phyloP scores from a whole-genome alignment of 2,329 filamentous ascomycete genomes.

The Penicillium sclerotigenum region DNA sequence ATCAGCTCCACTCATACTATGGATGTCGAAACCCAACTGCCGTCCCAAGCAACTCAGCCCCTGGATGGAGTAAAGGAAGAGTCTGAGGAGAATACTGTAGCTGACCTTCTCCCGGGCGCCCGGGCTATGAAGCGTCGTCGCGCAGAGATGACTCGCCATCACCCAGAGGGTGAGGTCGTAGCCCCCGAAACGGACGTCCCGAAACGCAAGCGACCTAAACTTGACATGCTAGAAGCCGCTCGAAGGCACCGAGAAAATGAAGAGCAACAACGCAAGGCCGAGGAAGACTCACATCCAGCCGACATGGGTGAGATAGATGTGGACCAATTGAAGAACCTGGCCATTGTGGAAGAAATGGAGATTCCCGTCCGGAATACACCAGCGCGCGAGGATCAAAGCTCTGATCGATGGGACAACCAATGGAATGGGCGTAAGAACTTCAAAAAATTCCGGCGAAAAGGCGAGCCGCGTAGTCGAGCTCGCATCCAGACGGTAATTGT shows the following conservation, averaged over 20 bases:
- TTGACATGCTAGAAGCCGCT: slow-evolving; percentile 67
- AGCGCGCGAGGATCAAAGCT: slow-evolving; percentile 38
- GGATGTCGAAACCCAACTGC: slow-evolving; percentile 17
- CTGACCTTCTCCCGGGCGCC: slow-evolving; percentile 71
- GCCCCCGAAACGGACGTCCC: slow-evolving; percentile 29
- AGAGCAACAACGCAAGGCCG: slow-evolving; percentile 33
- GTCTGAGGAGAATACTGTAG: slow-evolving; percentile 58
- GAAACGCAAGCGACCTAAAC: slow-evolving; percentile 55
- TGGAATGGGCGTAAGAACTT: slow-evolving; percentile 98
- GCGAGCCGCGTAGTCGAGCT: slow-evolving; percentile 38
- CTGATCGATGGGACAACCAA: slow-evolving; percentile 73
- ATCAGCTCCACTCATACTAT: slow-evolving; percentile 17
- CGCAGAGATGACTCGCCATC: slow-evolving; percentile 57
- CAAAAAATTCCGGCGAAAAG: slow-evolving; percentile 67
- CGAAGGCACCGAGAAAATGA: slow-evolving; percentile 57
- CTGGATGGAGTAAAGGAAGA: slow-evolving; percentile 28
- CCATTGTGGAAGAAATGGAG: slow-evolving; percentile 73
- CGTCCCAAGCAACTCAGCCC: slow-evolving; percentile 29
- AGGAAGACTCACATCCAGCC: slow-evolving; percentile 57
- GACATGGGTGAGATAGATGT: slow-evolving; percentile 64
- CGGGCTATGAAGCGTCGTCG: slow-evolving; percentile 76
- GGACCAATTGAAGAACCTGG: slow-evolving; percentile 67
- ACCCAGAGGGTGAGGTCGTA: slow-evolving; percentile 29
- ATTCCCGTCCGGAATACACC: slow-evolving; percentile 45
- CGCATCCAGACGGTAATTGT: slow-evolving; percentile 62